A percentile compares a stretch with the other conserved stretches of the same genome.
phyloP scores from a whole-genome alignment of 1,284 basidiomycete species.

The Malassezia vespertilionis region DNA sequence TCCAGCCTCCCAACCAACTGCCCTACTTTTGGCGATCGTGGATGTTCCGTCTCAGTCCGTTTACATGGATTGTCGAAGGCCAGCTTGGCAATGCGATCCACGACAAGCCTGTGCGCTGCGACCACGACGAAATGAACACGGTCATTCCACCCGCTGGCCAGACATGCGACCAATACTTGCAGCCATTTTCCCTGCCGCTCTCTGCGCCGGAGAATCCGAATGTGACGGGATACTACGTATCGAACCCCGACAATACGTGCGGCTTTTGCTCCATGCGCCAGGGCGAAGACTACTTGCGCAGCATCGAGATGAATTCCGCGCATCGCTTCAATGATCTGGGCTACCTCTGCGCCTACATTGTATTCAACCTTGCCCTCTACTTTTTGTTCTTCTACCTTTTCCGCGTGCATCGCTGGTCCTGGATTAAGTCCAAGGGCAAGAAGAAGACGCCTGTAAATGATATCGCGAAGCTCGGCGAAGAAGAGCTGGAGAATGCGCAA shows the following conservation, averaged over 20 bases:
- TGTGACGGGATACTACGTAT: slow-evolving; percentile 6
- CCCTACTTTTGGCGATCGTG: slow-evolving; percentile 27
- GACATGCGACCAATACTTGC: slow-evolving; percentile 49
- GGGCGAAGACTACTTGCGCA: slow-evolving; percentile 52
- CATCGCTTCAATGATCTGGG: slow-evolving; percentile 32
- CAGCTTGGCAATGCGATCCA: slow-evolving; percentile 48
- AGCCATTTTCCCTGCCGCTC: slow-evolving; percentile 36
- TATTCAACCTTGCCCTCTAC: slow-evolving; percentile 53
- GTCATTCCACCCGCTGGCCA: slow-evolving; percentile 48
- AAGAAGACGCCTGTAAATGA: too few species aligned
- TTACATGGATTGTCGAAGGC: slow-evolving; percentile 53
- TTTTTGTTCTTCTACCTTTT: slow-evolving; percentile 30
- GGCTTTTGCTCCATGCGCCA: slow-evolving; percentile 52
- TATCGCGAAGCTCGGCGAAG: too few species aligned
- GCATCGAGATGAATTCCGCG: slow-evolving; percentile 17
- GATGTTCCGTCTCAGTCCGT: slow-evolving; percentile 59
- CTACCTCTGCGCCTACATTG: slow-evolving; percentile 57
- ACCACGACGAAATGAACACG: slow-evolving; percentile 46
- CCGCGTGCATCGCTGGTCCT: slow-evolving; percentile 17
- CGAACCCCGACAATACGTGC: slow-evolving; percentile 47
- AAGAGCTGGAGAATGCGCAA: too few species aligned
- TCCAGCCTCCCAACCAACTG: slow-evolving; percentile 33
- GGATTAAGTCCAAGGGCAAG: background rate
- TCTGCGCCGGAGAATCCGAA: slow-evolving; percentile 10
- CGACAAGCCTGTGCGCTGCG: slow-evolving; percentile 48